phyloP scores from a whole-genome alignment of 352 stramenopile species.

The Phytophthora uliginosa region DNA sequence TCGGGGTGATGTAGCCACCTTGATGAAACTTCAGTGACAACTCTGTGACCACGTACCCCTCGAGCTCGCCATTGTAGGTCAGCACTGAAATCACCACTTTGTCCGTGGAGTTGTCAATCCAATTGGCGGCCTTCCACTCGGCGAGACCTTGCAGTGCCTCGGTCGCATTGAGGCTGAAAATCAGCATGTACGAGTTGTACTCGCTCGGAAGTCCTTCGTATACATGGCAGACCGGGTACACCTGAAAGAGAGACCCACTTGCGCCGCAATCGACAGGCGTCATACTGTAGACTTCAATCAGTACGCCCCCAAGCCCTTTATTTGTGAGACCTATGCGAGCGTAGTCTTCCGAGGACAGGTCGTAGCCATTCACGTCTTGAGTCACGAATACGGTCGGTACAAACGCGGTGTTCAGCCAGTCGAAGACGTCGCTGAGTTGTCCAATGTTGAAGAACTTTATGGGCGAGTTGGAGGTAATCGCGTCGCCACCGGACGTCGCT shows the following conservation, averaged over 20 bases:
- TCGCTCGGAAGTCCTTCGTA: constrained; percentile 20
- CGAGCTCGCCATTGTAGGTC: constrained; percentile 57
- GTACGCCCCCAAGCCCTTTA: constrained; percentile 44
- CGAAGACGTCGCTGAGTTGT: constrained; percentile 45
- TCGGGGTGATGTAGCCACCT: constrained; percentile 41
- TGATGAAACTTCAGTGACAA: constrained; percentile 41
- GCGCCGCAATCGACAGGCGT: constrained; percentile 23
- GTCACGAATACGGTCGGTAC: constrained; percentile 56
- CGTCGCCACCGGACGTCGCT: constrained; percentile 48
- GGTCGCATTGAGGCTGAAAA: constrained; percentile 35
- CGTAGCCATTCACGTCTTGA: constrained; percentile 48
- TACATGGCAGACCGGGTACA: constrained; percentile 52
- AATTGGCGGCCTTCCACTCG: constrained; percentile 33
- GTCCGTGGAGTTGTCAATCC: constrained; percentile 42
- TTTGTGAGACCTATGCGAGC: constrained; percentile 46
- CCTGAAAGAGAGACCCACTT: constrained; percentile 29
- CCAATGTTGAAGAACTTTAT: constrained; percentile 63
- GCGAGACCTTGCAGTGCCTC: constrained; percentile 30
- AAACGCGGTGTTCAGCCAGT: constrained; percentile 53
- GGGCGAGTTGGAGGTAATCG: constrained; percentile 42
- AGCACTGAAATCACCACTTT: constrained; percentile 45
- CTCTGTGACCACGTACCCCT: constrained; percentile 46
- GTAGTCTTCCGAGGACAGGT: constrained; percentile 36
- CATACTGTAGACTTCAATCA: constrained; percentile 34
- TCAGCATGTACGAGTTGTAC: constrained; percentile 31